Percentiles rank a stretch among this genome's conserved stretches.
These are phyloP conservation scores for Stereocaulon alpinum DNA, from an alignment of 495 filamentous ascomycete genomes.

Conservation along the genomic window DNA sequence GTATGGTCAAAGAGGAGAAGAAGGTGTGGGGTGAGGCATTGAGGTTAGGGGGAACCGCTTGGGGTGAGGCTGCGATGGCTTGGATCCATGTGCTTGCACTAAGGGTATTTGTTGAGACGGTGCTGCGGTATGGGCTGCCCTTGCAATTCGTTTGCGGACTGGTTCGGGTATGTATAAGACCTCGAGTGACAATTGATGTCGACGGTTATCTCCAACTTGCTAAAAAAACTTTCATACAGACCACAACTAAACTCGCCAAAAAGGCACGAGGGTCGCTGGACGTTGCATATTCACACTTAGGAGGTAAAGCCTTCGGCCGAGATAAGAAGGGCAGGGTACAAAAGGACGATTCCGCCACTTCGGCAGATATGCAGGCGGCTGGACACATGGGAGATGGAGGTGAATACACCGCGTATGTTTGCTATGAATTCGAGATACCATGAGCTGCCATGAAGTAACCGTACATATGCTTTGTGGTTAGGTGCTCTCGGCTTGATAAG, in stretches of 20 bases:
- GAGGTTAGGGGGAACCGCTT: conserved; percentile 71
- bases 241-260: conserved; percentile 68
- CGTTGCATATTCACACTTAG: conserved; percentile 77
- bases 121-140: conserved; percentile 85
- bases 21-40: conserved; percentile 89
- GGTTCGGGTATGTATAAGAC: conserved; percentile 54
- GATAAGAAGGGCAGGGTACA: conserved; percentile 88
- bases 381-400: conserved; percentile 54
- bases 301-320: conserved; percentile 84
- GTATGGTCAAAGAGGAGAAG: conserved; percentile 66
- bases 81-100: conserved; percentile 87
- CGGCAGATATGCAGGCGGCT: conserved; percentile 67
- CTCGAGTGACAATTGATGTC: no score
- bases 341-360: conserved; percentile 68
- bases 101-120: conserved; percentile 93
- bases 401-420: conserved; percentile 94
- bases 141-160: conserved; percentile 77
- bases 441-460: neutral
- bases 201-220: no score
- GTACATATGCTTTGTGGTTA: neutral
- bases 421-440: conserved; percentile 80
- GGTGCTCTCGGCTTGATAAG: neutral
- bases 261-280: conserved; percentile 76
- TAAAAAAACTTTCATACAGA: conserved; percentile 37
- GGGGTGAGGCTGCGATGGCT: conserved; percentile 89